Conservation (phyloP, 2,329 filamentous ascomycete species). For the Colletotrichum sp. region DNA sequence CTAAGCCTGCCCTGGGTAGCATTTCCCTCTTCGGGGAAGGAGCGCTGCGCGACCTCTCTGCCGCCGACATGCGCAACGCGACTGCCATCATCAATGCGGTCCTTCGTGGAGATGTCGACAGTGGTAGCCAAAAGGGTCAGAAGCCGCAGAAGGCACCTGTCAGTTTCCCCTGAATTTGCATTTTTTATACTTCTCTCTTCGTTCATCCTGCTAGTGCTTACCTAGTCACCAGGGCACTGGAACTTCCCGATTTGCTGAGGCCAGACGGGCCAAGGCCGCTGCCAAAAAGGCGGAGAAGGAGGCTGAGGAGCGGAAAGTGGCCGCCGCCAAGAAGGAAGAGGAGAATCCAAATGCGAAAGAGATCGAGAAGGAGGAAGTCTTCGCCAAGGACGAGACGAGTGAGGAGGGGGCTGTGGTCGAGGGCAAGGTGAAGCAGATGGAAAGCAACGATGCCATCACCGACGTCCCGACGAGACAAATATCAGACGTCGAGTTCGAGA, state of each 20-base stretch:
- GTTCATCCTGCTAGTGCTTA: not conserved
- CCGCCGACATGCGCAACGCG: not conserved
- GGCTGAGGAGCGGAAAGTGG: not conserved
- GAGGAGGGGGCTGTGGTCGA: not conserved
- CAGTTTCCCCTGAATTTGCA: not conserved
- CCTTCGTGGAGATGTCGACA: not conserved
- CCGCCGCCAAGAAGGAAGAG: not conserved
- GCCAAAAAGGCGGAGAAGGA: not conserved
- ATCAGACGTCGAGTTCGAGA: not conserved
- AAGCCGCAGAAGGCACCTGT: not conserved
- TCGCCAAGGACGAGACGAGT: not conserved
- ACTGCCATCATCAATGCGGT: not conserved
- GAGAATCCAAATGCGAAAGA: too few species aligned
- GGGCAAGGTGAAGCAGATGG: not conserved
- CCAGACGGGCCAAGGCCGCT: not conserved
- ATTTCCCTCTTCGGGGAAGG: not conserved
- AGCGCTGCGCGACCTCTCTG: not conserved
- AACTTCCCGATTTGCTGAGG: not conserved
- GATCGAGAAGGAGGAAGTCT: not conserved
- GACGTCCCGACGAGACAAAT: not conserved
- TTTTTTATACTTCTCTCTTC: not conserved
- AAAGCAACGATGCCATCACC: not conserved
- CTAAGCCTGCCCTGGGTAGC: not conserved
- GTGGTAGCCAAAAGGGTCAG: not conserved
- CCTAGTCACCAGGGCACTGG: not conserved